A percentile compares a stretch with the other conserved stretches of the same genome.
phyloP scores from a whole-genome alignment of 2,329 filamentous ascomycete genomes.

The Fusarium penzigii region DNA sequence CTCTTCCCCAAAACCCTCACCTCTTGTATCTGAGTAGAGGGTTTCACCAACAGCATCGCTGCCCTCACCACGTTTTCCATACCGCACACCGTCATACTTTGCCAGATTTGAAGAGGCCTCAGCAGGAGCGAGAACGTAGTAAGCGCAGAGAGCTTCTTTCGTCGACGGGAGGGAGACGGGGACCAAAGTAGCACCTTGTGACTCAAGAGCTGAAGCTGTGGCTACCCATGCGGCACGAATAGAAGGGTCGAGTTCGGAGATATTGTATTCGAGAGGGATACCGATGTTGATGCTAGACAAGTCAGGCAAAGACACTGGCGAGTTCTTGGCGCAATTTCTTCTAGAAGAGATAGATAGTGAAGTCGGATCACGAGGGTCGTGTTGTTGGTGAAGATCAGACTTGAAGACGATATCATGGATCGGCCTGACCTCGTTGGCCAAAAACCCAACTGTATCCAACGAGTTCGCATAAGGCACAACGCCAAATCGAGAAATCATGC shows the following conservation, averaged over 20 bases:
- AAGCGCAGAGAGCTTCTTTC: conserved; percentile 82
- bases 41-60: conserved; percentile 60
- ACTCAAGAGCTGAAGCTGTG: conserved; percentile 60
- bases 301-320: conserved; percentile 22
- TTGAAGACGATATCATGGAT: conserved; percentile 57
- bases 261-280: conserved; percentile 80
- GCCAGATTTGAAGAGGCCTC: conserved; percentile 95
- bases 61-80: conserved; percentile 62
- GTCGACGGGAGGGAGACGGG: conserved; percentile 82
- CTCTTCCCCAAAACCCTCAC: conserved; percentile 76
- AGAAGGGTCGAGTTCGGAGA: conserved; percentile 70
- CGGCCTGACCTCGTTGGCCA: conserved; percentile 56
- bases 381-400: conserved; percentile 45
- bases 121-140: conserved; percentile 93
- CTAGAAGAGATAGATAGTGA: conserved; percentile 62
- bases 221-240: conserved; percentile 71
- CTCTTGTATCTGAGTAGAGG: conserved; percentile 76
- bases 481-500: conserved; percentile 80
- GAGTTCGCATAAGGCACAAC: conserved; percentile 93
- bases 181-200: conserved; percentile 69
- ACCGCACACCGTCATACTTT: conserved; percentile 96
- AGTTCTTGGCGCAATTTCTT: conserved; percentile 41
- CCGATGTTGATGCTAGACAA: conserved; percentile 49
- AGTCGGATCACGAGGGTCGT: conserved; percentile 75
- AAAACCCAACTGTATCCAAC: conserved; percentile 82